Evolutionary conservation across 2,329 filamentous ascomycete species (phyloP), one percentile per base, ranked within the genome.

Genomic region (Rhynchosporium agropyri): DNA sequence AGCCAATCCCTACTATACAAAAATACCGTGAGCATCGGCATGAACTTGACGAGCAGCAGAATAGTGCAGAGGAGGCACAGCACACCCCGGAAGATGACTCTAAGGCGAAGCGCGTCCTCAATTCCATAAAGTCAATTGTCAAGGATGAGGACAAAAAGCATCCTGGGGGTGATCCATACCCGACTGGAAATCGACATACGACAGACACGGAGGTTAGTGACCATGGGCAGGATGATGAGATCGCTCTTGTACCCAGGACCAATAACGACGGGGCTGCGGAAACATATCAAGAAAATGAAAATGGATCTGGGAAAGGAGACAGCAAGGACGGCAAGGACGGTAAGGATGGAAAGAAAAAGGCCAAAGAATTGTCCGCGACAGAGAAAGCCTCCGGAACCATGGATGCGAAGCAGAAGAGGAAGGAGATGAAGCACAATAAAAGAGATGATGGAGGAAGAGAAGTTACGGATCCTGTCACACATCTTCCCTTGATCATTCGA

Each of bases 391-490:
- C 64, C 20, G 64, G 67, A 2, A 62, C 62, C 46, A 51, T 57
- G 8, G 68, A 71, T 49, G 65, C 68, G 13, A 72, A 70, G 57
- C 55, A 70, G 45, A 72, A 71, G 40, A 61, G 69, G 42, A 71
- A 71, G 62, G 63, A 58, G 9, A 72, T 70, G 69, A 69, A 70
- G 57, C 60, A 69, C 49, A 69, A 66, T 29, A 65, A 66, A 46
- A 54, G 65, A 29, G 61, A 67, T 55, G 63, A 67, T 54, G 67
- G 67, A 20, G 68, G 65, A 9, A 78, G 82, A 60, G 77, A 83
- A 67, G 83, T 85, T 31, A 86, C 83, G n/a, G 83, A 86, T 69
- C 83, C 83, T 0, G 77, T 85, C 53, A 86, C 83, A 4, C 83
- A 85, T 76, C 74, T 86, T 15, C 83, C 83, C 4, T 78, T 85